Conservation (phyloP, 148 eudicot species). For the Oxyria digyna region DNA sequence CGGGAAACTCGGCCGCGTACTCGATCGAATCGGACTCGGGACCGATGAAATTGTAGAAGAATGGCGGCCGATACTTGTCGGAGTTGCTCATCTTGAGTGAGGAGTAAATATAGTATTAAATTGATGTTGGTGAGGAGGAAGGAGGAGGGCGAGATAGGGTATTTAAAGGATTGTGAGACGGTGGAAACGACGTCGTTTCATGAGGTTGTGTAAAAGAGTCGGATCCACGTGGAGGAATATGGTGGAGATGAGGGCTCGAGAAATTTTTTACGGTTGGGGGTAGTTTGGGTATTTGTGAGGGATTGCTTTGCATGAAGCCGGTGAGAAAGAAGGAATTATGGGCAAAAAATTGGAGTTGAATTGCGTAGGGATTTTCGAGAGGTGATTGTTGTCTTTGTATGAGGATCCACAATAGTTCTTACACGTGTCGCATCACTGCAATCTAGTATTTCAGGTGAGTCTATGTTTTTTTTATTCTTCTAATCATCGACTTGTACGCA, state of each 20-base stretch:
- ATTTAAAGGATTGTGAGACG: background rate
- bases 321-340: background rate
- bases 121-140: background rate
- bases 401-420: background rate
- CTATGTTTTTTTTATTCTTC: background rate
- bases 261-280: too few relatives aligned
- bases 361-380: background rate
- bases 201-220: background rate
- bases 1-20: background rate
- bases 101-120: too few relatives aligned
- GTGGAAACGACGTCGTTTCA: conserved; percentile 1
- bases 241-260: background rate
- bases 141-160: background rate
- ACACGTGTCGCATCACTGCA: background rate
- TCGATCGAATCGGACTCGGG: background rate
- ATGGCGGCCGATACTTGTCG: background rate
- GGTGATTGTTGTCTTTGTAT: background rate
- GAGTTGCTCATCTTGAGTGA: too few relatives aligned
- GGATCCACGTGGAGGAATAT: background rate
- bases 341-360: background rate
- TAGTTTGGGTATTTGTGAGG: background rate
- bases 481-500: background rate
- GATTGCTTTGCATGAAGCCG: background rate
- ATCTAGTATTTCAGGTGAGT: background rate
- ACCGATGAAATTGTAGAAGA: background rate